Percentiles rank a stretch among this genome's conserved stretches.
These are phyloP conservation scores for Carpinus fangiana DNA, from an alignment of 306 rosid genomes.

Conservation along the genomic window DNA sequence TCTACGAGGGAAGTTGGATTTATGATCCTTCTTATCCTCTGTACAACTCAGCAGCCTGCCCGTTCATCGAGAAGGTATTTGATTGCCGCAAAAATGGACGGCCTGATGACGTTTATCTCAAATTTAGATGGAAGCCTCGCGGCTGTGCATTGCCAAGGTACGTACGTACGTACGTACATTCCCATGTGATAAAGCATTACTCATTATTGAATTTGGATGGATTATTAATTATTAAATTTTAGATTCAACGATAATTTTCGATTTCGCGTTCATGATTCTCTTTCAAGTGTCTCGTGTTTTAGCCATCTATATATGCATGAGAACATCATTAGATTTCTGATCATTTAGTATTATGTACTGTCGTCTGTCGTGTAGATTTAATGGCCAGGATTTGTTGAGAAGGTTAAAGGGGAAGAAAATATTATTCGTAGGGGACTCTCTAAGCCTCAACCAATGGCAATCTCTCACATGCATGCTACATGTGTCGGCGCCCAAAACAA, in stretches of 20 bases:
- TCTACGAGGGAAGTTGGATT: slow-evolving; percentile 44
- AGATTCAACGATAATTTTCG: too few species aligned
- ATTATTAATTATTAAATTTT: too few species aligned
- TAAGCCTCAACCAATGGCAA: slow-evolving; percentile 54
- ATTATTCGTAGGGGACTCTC: slow-evolving; percentile 52
- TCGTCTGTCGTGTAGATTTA: slow-evolving; percentile 25
- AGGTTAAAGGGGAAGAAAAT: slow-evolving; percentile 43
- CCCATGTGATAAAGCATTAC: too few species aligned
- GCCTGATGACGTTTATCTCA: slow-evolving; percentile 36
- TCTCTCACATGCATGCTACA: slow-evolving; percentile 52
- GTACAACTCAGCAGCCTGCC: slow-evolving; percentile 22
- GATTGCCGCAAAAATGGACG: slow-evolving; percentile 51
- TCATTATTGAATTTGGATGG: too few species aligned
- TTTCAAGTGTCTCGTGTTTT: too few species aligned
- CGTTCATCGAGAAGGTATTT: slow-evolving; percentile 34
- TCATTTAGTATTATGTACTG: not conserved
- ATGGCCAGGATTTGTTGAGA: slow-evolving; percentile 33
- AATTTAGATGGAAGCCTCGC: slow-evolving; percentile 47
- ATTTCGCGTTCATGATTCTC: too few species aligned
- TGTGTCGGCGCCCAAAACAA: slow-evolving; percentile 37
- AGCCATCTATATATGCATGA: not conserved
- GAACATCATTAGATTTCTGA: not conserved
- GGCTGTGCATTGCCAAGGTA: slow-evolving; percentile 41
- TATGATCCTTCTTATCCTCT: slow-evolving; percentile 32
- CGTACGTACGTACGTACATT: not conserved